These are phyloP conservation scores for Cyclotella atomus DNA, from an alignment of 108 stramenopile genomes.

Conservation along the genomic window DNA sequence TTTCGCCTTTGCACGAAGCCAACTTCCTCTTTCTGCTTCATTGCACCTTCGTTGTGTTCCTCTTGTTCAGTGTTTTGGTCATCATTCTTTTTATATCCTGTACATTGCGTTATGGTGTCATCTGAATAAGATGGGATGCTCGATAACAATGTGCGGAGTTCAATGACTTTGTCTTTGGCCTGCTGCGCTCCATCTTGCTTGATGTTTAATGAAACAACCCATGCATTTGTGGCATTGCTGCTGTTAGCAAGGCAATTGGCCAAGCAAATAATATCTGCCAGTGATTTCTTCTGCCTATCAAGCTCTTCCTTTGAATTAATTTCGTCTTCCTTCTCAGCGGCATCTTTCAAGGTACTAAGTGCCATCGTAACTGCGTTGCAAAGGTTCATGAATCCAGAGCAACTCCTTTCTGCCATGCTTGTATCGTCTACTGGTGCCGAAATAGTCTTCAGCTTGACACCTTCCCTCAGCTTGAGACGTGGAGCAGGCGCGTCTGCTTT, in stretches of 20 bases:
- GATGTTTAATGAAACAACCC: slow-evolving; percentile 34
- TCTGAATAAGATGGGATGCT: slow-evolving; percentile 40
- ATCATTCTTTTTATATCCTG: slow-evolving; percentile 44
- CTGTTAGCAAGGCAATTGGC: slow-evolving; percentile 44
- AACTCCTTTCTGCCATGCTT: slow-evolving; percentile 29
- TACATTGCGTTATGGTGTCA: not conserved
- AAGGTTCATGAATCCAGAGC: slow-evolving; percentile 21
- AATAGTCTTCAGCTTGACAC: slow-evolving; percentile 13
- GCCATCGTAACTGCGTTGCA: slow-evolving; percentile 22
- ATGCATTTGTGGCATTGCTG: slow-evolving; percentile 29
- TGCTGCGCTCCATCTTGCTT: slow-evolving; percentile 9
- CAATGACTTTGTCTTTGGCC: slow-evolving; percentile 19
- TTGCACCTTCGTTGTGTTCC: not conserved
- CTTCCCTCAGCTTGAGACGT: slow-evolving; percentile 28
- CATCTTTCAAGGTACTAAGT: slow-evolving; percentile 20
- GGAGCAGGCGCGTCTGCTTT: slow-evolving; percentile 22
- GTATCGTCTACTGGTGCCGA: slow-evolving; percentile 6
- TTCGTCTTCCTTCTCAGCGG: not conserved
- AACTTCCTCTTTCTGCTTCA: slow-evolving; percentile 12
- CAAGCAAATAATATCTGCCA: slow-evolving; percentile 27
- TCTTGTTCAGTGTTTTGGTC: not conserved
- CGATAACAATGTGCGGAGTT: slow-evolving; percentile 33
- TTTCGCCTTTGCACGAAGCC: slow-evolving; percentile 26
- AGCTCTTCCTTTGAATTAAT: slow-evolving; percentile 17
- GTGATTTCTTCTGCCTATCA: slow-evolving; percentile 19